Base-by-base conservation (phyloP, 495 filamentous ascomycete species). In the Pyrenopolyporus hunteri region DNA sequence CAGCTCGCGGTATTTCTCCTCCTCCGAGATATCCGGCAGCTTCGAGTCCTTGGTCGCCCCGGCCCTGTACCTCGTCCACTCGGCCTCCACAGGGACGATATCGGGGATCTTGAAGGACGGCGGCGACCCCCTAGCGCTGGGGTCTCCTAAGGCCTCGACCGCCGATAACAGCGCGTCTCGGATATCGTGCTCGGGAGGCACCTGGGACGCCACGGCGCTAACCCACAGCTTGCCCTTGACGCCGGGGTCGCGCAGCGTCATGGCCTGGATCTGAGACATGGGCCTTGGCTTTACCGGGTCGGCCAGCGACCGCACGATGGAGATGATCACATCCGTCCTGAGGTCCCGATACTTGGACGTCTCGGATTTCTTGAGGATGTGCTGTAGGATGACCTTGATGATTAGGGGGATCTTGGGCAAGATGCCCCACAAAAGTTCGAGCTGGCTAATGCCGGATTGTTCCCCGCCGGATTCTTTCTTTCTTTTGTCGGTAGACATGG, bases 151-250 rank as follows among this genome's bases (percentile, higher is more conserved):
- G 3, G 79, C 80, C 23, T 89, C 79, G 57, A 96, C 87, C 5
- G 83, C 90, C 35, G 83, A 75, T 4, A 91, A 69, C 0, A 87
- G 72, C 25, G 85, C 75, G 42, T 85, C 81, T 6, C 89, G 72
- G 61, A 86, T 80, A 20, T 82, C 80, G 23, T 79, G 70, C 51
- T 84, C 83, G 6, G 67, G 71, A 16, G 74, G 70, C 6, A 71
- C 68, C 0, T 85, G 80, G 19, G 91, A 72, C 0, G 76, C 80
- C 28, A 87, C 83, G 36, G 85, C 89, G 48, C 83, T 85, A 28
- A 96, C 77, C 93, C 93, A 97, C 65, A 94, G 85, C 25, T 80
- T 82, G 3, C 90, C 90, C 67, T 92, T 91, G 65, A 95, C 77
- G 5, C 83, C 85, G 0, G 84, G 84, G 25, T 89, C 89, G 44